Evolutionary conservation across 345 rosid genomes (phyloP).

Genomic region (Clarkia xantiana): DNA sequence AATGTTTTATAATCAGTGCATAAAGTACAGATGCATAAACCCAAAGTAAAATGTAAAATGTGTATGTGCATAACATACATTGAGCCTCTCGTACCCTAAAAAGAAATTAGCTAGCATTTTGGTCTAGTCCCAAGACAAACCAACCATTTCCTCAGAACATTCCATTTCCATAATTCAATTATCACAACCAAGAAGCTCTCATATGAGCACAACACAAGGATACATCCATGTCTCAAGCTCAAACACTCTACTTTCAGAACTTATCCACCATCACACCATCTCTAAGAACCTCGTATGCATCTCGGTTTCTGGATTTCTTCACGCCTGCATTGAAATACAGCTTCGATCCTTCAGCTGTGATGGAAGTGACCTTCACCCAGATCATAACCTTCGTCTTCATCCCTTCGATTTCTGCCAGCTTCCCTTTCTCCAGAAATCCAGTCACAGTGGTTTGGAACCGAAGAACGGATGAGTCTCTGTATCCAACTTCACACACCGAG

Average conservation of each 20-base stretch:
- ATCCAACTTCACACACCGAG: slow-evolving; percentile 70
- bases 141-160: too few species aligned
- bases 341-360: slow-evolving; percentile 57
- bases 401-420: slow-evolving; percentile 72
- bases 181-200: neutral
- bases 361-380: slow-evolving; percentile 73
- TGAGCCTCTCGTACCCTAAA: too few species aligned
- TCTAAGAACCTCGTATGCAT: slow-evolving; percentile 68
- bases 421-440: slow-evolving; percentile 71
- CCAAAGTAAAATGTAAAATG: too few species aligned
- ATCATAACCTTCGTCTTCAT: slow-evolving; percentile 78
- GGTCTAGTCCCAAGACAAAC: too few species aligned
- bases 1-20: too few species aligned
- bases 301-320: slow-evolving; percentile 63
- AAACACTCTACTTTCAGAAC: slow-evolving; percentile 25
- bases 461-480: slow-evolving; percentile 69
- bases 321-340: slow-evolving; percentile 69
- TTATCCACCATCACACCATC: slow-evolving; percentile 60
- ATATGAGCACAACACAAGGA: neutral
- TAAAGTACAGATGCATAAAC: too few species aligned
- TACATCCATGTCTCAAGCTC: neutral
- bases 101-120: too few species aligned
- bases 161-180: too few species aligned
- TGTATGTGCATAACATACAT: too few species aligned
- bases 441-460: slow-evolving; percentile 56